Evolutionary conservation across 805 yeast genomes (phyloP), one percentile per base, ranked within the genome.

Genomic region (Pichia californica): DNA sequence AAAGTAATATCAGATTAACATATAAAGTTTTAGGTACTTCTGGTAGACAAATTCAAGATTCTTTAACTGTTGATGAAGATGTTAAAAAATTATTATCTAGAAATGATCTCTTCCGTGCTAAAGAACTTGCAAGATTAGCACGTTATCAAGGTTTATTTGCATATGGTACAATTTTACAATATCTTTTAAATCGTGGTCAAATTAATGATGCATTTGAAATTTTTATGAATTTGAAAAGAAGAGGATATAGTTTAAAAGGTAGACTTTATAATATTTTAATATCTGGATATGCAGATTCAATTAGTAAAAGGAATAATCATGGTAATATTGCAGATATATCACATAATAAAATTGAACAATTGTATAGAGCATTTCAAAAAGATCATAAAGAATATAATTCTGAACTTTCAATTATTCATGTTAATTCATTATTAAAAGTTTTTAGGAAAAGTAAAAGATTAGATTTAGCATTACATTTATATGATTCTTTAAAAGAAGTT

Each of bases 21-120:
- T 74, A 74, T 54, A 67, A 72, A 3, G 63, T 82, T 6, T 55
- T 83, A 21, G 91, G 89, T 2, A 71, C 78, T 0, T 74, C 74
- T 26, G 77, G 74, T 5, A 67, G 67, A 25, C 83, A 78, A 54
- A 48, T 84, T 28, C 61, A 70, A 39, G 87, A 84, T 56, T 74
- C 88, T 0, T 65, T 66, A 39, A 52, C 73, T 23, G 77, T 83
- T 13, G 75, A 76, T 16, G 57, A 68, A 31, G 82, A 81, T 46
- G 78, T 76, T 0, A 52, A 62, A 14, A 72, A 74, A 42, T 73
- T 82, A 45, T 59, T 85, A 28, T 63, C 62, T 16, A 59, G 74
- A 40, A 77, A 68, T 41, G 76, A 74, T 29, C 48, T 68, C 0
- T 67, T 64, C 27, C 73, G 83, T 45, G 89, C 89, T 0, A 45